These are phyloP conservation scores for Smittium mucronatum DNA, from an alignment of 371 early-diverging fungal species.

Conservation along the genomic window DNA sequence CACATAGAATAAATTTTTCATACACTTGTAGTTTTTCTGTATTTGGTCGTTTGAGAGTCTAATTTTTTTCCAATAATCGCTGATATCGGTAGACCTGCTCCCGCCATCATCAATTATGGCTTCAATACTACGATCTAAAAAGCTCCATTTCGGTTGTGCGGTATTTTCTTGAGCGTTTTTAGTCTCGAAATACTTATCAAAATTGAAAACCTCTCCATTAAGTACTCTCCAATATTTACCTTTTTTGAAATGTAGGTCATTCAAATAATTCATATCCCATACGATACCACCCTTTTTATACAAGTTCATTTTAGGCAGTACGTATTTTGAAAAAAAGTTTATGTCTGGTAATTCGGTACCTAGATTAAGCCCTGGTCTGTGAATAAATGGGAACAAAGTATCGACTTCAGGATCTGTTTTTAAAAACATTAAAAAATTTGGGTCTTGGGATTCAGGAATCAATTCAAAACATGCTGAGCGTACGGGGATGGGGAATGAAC, in stretches of 20 bases:
- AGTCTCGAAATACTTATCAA: conserved; percentile 40
- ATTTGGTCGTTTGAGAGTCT: conserved; percentile 13
- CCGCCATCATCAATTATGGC: conserved; percentile 28
- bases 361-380: conserved; percentile 15
- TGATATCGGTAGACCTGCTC: conserved; percentile 23
- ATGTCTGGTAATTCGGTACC: conserved; percentile 18
- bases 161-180: conserved; percentile 28
- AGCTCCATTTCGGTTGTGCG: conserved; percentile 48
- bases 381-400: conserved; percentile 17
- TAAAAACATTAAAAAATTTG: conserved; percentile 24
- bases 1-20: conserved; percentile 49
- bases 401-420: conserved; percentile 20
- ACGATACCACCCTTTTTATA: conserved; percentile 38
- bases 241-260: conserved; percentile 37
- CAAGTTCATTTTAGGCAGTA: conserved; percentile 34
- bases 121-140: conserved; percentile 41
- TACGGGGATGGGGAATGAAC: conserved; percentile 42
- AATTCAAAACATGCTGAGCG: conserved; percentile 40
- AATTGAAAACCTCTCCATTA: conserved; percentile 45
- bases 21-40: conserved; percentile 40
- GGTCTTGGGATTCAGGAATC: conserved; percentile 23
- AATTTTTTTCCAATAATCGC: conserved; percentile 30
- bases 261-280: conserved; percentile 41
- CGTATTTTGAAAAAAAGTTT: conserved; percentile 31
- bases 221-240: conserved; percentile 43